Conservation (phyloP, 2,329 filamentous ascomycete species). For the Colletotrichum cereale region DNA sequence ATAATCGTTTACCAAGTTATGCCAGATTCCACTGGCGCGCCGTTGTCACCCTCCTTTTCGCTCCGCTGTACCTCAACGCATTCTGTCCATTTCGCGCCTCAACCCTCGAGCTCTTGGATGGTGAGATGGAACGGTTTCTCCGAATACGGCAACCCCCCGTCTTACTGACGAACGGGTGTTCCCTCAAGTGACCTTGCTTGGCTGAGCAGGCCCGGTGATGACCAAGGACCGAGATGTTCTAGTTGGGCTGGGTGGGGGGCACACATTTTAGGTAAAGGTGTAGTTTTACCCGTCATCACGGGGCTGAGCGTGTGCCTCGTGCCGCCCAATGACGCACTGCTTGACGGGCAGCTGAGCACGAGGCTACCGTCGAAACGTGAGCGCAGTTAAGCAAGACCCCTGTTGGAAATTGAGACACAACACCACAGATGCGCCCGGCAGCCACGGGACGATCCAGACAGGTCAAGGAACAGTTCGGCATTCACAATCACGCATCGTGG, state of each 20-base stretch:
- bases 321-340: conserved; percentile 34
- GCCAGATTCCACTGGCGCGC: conserved; percentile 33
- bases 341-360: conserved; percentile 46
- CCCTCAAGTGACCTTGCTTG: conserved; percentile 25
- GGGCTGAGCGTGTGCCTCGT: conserved; percentile 27
- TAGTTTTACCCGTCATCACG: conserved; percentile 28
- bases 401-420: background rate
- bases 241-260: background rate
- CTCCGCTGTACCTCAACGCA: conserved; percentile 29
- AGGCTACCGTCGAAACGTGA: conserved; percentile 53
- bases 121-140: conserved; percentile 7
- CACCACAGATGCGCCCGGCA: background rate
- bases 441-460: background rate
- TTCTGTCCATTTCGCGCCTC: conserved; percentile 9
- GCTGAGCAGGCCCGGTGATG: conserved; percentile 7
- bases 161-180: conserved; percentile 16
- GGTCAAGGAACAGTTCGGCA: background rate
- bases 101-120: background rate
- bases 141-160: background rate
- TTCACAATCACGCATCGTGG: background rate
- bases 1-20: conserved; percentile 35
- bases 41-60: background rate
- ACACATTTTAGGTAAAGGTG: background rate
- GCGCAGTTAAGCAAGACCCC: conserved; percentile 3
- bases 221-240: conserved; percentile 17